A percentile compares a stretch with the other conserved stretches of the same genome.
Evolutionary conservation across 2,329 filamentous ascomycete species (phyloP).

Genomic region (Xylaria sp.): DNA sequence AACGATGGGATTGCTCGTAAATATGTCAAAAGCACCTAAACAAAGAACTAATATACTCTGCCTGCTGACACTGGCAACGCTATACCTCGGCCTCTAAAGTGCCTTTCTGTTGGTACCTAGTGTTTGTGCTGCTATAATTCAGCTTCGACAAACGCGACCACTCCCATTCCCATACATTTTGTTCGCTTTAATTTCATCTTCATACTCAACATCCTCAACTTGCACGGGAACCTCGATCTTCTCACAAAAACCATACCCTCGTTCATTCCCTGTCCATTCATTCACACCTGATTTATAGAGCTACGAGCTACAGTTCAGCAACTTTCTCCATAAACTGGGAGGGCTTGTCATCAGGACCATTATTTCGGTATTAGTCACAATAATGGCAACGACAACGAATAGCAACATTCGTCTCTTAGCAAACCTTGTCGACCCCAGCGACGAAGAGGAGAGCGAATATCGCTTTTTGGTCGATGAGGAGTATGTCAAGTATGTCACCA

Average conservation of each 20-base stretch:
- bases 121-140: conserved; percentile 5
- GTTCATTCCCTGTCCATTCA: conserved; percentile 7
- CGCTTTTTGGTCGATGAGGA: conserved; percentile 33
- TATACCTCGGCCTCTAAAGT: too few species aligned
- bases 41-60: too few species aligned
- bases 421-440: conserved; percentile 2
- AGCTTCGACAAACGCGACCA: too few species aligned
- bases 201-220: not conserved
- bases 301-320: conserved; percentile 19
- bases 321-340: conserved; percentile 16
- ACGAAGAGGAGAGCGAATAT: conserved; percentile 32
- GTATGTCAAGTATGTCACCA: conserved; percentile 34
- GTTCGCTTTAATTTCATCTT: not conserved
- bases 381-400: conserved; percentile 11
- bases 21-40: too few species aligned
- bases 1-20: too few species aligned
- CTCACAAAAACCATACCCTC: not conserved
- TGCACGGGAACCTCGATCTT: conserved; percentile 9
- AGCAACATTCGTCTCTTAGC: conserved; percentile 18
- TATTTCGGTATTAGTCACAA: conserved; percentile 12
- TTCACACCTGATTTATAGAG: conserved; percentile 13
- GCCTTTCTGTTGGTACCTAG: too few species aligned
- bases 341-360: conserved; percentile 13
- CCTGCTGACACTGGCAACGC: too few species aligned
- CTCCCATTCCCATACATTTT: conserved; percentile 8